Percentiles rank a stretch among this genome's conserved stretches.
Conservation (phyloP, 257 asterid genomes). For the Solanum tacnaense region DNA sequence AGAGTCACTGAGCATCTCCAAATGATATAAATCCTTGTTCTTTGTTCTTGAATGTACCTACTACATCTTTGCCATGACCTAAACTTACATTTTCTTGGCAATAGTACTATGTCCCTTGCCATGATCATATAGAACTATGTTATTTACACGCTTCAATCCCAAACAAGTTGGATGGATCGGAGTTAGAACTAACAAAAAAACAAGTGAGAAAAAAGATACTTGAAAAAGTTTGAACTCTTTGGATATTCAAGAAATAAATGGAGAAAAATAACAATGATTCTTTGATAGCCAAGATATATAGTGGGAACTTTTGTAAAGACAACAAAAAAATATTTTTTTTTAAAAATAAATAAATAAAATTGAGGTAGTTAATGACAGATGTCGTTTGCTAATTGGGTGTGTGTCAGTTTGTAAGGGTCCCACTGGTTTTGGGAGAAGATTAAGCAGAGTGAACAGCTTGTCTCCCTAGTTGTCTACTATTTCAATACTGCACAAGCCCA, state of each 20-base stretch:
- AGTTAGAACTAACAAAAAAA: neutral
- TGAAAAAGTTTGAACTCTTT: neutral
- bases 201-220: neutral
- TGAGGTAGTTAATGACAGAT: neutral
- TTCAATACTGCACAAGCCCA: neutral
- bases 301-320: neutral
- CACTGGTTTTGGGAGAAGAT: slow-evolving; percentile 24
- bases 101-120: slow-evolving; percentile 19
- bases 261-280: neutral
- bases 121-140: neutral
- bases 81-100: slow-evolving; percentile 17
- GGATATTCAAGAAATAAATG: neutral
- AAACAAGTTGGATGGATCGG: neutral
- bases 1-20: slow-evolving; percentile 73
- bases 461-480: slow-evolving; percentile 11
- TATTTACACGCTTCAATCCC: neutral
- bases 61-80: slow-evolving; percentile 46
- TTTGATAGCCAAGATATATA: neutral
- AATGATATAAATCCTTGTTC: slow-evolving; percentile 65
- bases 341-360: too few relatives aligned
- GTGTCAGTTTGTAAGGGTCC: slow-evolving; percentile 38
- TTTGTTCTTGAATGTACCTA: slow-evolving; percentile 58
- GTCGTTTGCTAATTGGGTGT: slow-evolving; percentile 24
- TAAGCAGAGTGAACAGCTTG: slow-evolving; percentile 20
- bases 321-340: neutral